Conservation (phyloP, 805 yeast genomes). For the Lipomyces mesembrius region DNA sequence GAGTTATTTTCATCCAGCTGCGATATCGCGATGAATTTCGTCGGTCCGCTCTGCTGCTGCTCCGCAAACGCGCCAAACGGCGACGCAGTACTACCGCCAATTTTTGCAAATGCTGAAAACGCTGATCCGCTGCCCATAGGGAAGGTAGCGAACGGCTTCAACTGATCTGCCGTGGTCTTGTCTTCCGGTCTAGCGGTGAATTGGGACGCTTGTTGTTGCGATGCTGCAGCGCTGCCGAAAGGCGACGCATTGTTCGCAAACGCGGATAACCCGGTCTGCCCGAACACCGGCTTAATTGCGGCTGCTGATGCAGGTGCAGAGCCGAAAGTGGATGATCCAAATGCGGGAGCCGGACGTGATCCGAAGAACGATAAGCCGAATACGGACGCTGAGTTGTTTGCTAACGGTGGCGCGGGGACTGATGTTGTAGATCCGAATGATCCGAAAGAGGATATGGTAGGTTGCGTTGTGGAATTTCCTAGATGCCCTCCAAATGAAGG, state of each 20-base stretch:
- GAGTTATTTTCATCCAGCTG: too few relatives aligned
- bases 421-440: not conserved
- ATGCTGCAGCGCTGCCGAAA: not conserved
- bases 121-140: not conserved
- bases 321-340: conserved; percentile 23
- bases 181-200: not conserved
- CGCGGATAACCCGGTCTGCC: conserved; percentile 12
- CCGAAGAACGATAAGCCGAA: not conserved
- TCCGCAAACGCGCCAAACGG: conserved; percentile 10
- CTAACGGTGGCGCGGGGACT: conserved; percentile 2
- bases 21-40: not conserved
- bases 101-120: not conserved
- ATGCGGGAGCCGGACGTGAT: conserved; percentile 13
- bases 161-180: not conserved
- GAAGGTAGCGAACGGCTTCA: not conserved
- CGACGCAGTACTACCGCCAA: not conserved
- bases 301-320: conserved; percentile 9
- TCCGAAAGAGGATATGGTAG: conserved; percentile 8
- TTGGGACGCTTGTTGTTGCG: not conserved
- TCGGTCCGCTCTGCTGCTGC: not conserved
- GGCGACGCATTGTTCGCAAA: conserved; percentile 15
- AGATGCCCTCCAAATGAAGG: not conserved
- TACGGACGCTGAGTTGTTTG: conserved; percentile 2
- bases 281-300: not conserved
- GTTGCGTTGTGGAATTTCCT: not conserved